These are phyloP conservation scores for Emiliania huxleyi DNA, from an alignment of 78 protist genomes.

Conservation along the genomic window DNA sequence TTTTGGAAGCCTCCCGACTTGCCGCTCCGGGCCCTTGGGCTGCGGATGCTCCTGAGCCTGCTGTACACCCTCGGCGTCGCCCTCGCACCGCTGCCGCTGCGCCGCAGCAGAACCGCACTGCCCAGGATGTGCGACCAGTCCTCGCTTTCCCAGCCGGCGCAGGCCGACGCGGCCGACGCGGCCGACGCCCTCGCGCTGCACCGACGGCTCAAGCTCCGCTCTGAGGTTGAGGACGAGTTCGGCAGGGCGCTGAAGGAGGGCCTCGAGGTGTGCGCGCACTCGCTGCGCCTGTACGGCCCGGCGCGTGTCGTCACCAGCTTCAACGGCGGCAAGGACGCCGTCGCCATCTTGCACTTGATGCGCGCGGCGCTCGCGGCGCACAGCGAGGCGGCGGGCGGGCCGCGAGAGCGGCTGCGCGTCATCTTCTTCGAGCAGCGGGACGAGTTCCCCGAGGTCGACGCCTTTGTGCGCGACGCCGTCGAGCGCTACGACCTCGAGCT, in stretches of 20 bases:
- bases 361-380: slow-evolving; percentile 36
- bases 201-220: background rate
- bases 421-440: slow-evolving; percentile 12
- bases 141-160: background rate
- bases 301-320: background rate
- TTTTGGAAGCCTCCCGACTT: too few relatives aligned
- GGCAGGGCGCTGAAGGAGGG: background rate
- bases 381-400: background rate
- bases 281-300: slow-evolving; percentile 2
- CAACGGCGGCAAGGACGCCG: slow-evolving; percentile 56
- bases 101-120: too few relatives aligned
- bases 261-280: background rate
- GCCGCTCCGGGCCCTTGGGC: too few relatives aligned
- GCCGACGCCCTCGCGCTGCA: background rate
- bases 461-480: background rate
- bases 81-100: too few relatives aligned
- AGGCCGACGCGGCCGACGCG: background rate
- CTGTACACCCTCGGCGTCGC: too few relatives aligned
- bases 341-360: slow-evolving; percentile 29
- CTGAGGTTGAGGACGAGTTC: background rate
- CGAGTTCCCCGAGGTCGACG: slow-evolving; percentile 32
- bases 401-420: background rate
- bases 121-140: too few relatives aligned
- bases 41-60: too few relatives aligned
- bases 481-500: background rate